Evolutionary conservation across 805 yeast genomes (phyloP).

Genomic region (Millerozyma miso): DNA sequence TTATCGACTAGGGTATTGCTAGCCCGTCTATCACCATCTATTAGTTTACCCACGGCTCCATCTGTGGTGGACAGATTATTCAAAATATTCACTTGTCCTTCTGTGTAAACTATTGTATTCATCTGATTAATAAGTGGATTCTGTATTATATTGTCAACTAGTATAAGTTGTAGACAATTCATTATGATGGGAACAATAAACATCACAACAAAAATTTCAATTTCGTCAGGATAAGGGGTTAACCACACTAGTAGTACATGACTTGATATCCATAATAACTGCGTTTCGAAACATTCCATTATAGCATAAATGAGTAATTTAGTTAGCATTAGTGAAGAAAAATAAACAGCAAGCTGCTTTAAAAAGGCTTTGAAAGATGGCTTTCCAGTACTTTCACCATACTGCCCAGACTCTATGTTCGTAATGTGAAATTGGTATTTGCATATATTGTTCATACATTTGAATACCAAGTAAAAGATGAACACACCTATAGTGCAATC

Average conservation of each 20-base stretch:
- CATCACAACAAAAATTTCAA: constrained; percentile 85
- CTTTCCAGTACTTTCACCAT: constrained; percentile 60
- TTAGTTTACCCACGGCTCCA: background rate
- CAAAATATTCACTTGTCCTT: background rate
- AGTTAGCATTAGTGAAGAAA: constrained; percentile 59
- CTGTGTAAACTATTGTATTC: background rate
- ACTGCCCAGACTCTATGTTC: constrained; percentile 51
- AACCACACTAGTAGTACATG: constrained; percentile 81
- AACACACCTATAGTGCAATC: constrained; percentile 96
- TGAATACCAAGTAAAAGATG: constrained; percentile 54
- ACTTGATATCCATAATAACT: constrained; percentile 50
- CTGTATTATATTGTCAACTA: constrained; percentile 72
- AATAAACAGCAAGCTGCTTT: constrained; percentile 70
- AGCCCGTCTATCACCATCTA: background rate
- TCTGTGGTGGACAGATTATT: background rate
- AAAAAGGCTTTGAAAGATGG: constrained; percentile 50
- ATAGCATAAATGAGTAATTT: constrained; percentile 58
- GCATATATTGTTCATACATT: constrained; percentile 38
- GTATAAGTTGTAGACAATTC: constrained; percentile 69
- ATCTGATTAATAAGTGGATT: constrained; percentile 34
- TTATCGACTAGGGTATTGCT: too few species aligned
- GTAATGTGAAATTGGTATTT: constrained; percentile 39
- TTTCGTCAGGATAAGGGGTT: constrained; percentile 63
- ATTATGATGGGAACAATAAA: constrained; percentile 71
- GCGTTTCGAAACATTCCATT: constrained; percentile 62